Percentiles rank a stretch among this genome's conserved stretches.
Evolutionary conservation across 108 stramenopile genomes (phyloP).

Genomic region (Pseudonitzschia pungens): DNA sequence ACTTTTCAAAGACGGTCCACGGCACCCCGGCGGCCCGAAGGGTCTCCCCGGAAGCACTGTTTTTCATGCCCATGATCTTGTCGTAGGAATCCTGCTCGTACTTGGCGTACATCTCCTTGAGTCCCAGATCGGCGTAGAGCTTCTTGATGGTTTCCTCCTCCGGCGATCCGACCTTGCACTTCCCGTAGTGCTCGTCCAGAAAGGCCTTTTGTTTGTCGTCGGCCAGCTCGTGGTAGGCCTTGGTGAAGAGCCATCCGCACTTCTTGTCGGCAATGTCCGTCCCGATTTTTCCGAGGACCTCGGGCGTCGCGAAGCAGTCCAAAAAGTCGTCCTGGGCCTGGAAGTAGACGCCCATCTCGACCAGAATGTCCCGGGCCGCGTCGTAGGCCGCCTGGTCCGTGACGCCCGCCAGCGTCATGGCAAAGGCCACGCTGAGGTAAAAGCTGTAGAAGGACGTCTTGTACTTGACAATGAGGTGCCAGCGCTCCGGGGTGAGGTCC

Average conservation of each 20-base stretch:
- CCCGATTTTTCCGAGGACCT: conserved; percentile 97
- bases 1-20: conserved; percentile 64
- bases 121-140: conserved; percentile 73
- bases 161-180: conserved; percentile 55
- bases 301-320: conserved; percentile 94
- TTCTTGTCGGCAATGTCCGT: conserved; percentile 99
- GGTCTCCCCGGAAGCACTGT: conserved; percentile 32
- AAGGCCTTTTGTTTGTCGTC: conserved; percentile 23
- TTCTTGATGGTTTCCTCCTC: conserved; percentile 53
- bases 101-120: conserved; percentile 53
- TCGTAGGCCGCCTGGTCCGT: conserved; percentile 34
- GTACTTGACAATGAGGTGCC: conserved; percentile 93
- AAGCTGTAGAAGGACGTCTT: conserved; percentile 99
- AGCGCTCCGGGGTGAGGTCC: conserved; percentile 83
- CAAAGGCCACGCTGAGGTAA: conserved; percentile 92
- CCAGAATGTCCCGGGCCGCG: conserved; percentile 39
- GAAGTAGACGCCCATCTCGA: conserved; percentile 96
- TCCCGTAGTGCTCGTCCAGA: conserved; percentile 71
- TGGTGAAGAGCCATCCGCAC: conserved; percentile 88
- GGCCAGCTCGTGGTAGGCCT: conserved; percentile 39
- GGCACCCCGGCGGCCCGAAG: conserved; percentile 46
- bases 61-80: conserved; percentile 56
- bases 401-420: conserved; percentile 55
- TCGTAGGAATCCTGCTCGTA: conserved; percentile 75
- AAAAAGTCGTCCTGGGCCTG: conserved; percentile 99